Evolutionary conservation across 257 asterid species (phyloP).

Genomic region (Salvia miltiorrhiza): DNA sequence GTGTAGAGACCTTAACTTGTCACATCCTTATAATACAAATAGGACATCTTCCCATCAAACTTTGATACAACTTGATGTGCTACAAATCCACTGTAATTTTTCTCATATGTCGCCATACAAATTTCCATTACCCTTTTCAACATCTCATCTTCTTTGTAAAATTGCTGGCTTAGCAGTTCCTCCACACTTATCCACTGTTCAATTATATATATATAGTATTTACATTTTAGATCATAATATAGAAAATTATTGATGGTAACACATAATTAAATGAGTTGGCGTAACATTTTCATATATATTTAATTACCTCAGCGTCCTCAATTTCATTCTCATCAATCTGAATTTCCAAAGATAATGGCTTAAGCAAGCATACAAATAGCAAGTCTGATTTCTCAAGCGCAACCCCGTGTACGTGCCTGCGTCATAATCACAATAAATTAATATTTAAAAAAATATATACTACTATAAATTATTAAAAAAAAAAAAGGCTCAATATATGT

Average conservation of each 20-base stretch:
- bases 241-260: neutral
- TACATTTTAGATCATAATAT: neutral
- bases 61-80: constrained; percentile 25
- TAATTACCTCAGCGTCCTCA: constrained; percentile 39
- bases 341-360: constrained; percentile 36
- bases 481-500: neutral
- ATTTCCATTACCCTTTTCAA: constrained; percentile 31
- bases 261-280: neutral
- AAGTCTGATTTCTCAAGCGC: constrained; percentile 44
- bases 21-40: constrained; percentile 25
- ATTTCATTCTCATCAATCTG: constrained; percentile 35
- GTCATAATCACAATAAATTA: neutral
- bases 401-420: constrained; percentile 41
- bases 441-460: neutral
- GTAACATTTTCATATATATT: neutral
- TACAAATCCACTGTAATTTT: constrained; percentile 20
- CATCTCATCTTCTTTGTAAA: constrained; percentile 39
- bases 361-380: constrained; percentile 45
- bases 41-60: constrained; percentile 38
- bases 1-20: neutral
- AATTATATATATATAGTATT: neutral
- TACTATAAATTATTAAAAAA: too few relatives aligned
- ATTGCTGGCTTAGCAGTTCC: constrained; percentile 29
- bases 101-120: constrained; percentile 24
- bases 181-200: constrained; percentile 35